These are phyloP conservation scores for Apiospora saccharicola DNA, from an alignment of 2,329 filamentous ascomycete species.

Conservation along the genomic window DNA sequence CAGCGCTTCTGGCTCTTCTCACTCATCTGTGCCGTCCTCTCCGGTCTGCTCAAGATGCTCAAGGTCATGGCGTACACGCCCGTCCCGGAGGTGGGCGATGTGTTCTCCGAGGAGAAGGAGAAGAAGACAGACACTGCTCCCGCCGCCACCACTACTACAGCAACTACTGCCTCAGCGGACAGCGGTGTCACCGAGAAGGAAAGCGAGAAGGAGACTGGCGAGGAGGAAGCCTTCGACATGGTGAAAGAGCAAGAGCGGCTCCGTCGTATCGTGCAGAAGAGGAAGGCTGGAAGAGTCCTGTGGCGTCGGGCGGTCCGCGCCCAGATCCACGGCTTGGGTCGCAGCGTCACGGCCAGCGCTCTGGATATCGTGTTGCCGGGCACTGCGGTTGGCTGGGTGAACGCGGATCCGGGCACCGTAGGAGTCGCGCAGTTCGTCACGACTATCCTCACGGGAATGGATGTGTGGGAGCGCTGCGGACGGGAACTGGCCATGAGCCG, in stretches of 20 bases:
- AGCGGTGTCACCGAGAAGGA: constrained; percentile 20
- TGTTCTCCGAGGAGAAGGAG: constrained; percentile 35
- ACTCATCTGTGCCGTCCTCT: constrained; percentile 58
- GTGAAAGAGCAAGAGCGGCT: constrained; percentile 47
- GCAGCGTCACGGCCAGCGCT: constrained; percentile 61
- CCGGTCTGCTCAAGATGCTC: constrained; percentile 52
- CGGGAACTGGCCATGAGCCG: constrained; percentile 32
- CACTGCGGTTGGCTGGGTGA: constrained; percentile 66
- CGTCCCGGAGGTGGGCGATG: constrained; percentile 42
- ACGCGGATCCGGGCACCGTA: constrained; percentile 57
- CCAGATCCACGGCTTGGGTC: constrained; percentile 47
- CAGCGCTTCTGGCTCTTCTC: constrained; percentile 76
- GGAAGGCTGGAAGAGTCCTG: constrained; percentile 43
- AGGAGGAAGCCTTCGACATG: constrained; percentile 31
- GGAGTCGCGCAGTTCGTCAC: constrained; percentile 67
- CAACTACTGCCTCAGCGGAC: constrained; percentile 23
- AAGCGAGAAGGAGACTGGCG: not conserved
- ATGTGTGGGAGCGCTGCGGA: constrained; percentile 66
- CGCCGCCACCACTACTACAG: constrained; percentile 20
- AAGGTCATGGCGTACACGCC: constrained; percentile 46
- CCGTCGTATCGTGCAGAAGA: constrained; percentile 42
- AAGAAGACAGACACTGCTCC: not conserved
- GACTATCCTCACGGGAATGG: constrained; percentile 65
- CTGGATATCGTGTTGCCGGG: constrained; percentile 71
- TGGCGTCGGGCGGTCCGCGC: constrained; percentile 41